These are phyloP conservation scores for Trypanosomatidae sp. DNA, from an alignment of 208 protist species.

Conservation along the genomic window DNA sequence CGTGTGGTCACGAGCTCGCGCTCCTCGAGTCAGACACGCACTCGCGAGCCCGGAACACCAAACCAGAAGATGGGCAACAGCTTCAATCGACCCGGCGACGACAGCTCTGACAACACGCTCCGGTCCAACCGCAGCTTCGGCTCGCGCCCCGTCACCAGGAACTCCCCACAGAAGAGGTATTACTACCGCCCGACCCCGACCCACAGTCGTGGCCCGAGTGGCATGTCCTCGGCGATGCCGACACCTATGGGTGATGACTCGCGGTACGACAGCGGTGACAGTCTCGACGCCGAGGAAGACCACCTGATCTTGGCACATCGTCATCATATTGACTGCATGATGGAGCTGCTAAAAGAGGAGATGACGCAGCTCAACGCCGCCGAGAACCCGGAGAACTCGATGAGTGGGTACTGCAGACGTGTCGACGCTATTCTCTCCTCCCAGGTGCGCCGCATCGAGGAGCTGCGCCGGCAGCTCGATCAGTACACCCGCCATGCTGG, in stretches of 20 bases:
- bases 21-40: constrained; percentile 58
- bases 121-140: constrained; percentile 39
- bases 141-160: constrained; percentile 27
- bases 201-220: constrained; percentile 37
- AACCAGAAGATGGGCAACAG: constrained; percentile 36
- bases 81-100: constrained; percentile 27
- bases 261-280: constrained; percentile 64
- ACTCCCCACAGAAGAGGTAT: constrained; percentile 33
- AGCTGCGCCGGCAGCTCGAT: constrained; percentile 73
- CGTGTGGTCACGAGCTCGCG: constrained; percentile 40
- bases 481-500: constrained; percentile 62
- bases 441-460: constrained; percentile 79
- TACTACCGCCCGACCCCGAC: constrained; percentile 40
- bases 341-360: constrained; percentile 92
- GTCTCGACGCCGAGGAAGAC: constrained; percentile 91
- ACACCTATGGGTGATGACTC: constrained; percentile 50
- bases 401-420: constrained; percentile 88
- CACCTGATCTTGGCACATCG: constrained; percentile 89
- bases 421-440: constrained; percentile 76
- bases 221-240: constrained; percentile 31
- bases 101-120: constrained; percentile 33
- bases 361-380: constrained; percentile 92
- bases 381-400: constrained; percentile 87
- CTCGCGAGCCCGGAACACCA: constrained; percentile 66
- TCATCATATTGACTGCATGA: constrained; percentile 94